A percentile compares a stretch with the other conserved stretches of the same genome.
Conservation (phyloP, 495 filamentous ascomycete genomes). For the Rhizodiscina lignyota region DNA sequence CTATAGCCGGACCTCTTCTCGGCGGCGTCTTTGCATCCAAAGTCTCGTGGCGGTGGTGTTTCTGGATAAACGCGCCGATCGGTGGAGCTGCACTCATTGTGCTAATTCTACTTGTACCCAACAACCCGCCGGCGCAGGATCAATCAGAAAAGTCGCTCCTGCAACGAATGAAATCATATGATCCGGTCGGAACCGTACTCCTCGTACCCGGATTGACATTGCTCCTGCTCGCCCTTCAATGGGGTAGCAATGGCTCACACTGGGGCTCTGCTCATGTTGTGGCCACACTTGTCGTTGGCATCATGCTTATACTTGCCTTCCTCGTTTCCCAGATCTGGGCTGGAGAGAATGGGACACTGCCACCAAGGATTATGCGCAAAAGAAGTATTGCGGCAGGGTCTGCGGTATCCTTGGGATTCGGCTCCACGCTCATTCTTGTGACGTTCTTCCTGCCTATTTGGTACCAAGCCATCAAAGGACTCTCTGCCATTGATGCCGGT, state of each 20-base stretch:
- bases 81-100: slow-evolving; percentile 51
- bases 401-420: background rate
- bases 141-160: too few relatives aligned
- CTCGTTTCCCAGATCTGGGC: background rate
- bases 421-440: background rate
- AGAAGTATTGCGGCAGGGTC: background rate
- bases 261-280: background rate
- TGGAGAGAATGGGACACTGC: background rate
- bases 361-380: background rate
- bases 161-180: too few relatives aligned
- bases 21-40: slow-evolving; percentile 50
- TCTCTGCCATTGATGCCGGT: background rate
- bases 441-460: background rate
- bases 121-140: too few relatives aligned
- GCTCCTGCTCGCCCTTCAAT: background rate
- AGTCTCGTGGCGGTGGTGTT: slow-evolving; percentile 50
- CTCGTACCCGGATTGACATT: background rate
- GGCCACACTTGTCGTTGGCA: background rate
- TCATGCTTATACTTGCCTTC: background rate
- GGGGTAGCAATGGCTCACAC: background rate
- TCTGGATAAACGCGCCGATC: slow-evolving; percentile 65
- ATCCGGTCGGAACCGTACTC: background rate
- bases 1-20: slow-evolving; percentile 46
- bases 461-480: background rate
- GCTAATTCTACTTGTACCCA: too few relatives aligned